Evolutionary conservation across 2,329 filamentous ascomycete genomes (phyloP), one percentile per base, ranked within the genome.

Genomic region (Talaromyces amestolkiae): DNA sequence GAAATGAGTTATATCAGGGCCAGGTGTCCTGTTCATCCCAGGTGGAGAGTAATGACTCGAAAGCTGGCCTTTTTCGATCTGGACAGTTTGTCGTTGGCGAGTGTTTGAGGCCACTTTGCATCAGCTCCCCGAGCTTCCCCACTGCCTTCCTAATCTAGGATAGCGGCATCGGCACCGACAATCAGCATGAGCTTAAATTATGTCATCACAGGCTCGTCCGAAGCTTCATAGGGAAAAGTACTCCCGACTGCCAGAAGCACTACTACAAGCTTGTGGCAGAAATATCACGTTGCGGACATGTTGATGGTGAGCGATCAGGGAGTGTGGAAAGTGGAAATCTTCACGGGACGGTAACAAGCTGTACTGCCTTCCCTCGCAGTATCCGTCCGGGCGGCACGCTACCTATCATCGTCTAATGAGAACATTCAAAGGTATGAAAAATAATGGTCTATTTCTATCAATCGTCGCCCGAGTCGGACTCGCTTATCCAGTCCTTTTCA

Each of bases 401-500:
- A 15, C 6, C n/a, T 9, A 33, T 53, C 31, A n/a, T 53, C 24
- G 7, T 53, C 27, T 31, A 3, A 27, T 53, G 49, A n/a, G 27
- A 53, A 53, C 15, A n/a, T 53, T 31, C 15, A 17, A 53, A n/a
- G 27, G 15, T 22, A 8, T 15, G 37, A 3, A 22, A 15, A n/a
- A 15, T 17, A 10, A 35, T 24, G 2, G 8, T 31, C 37, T 27
- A 31, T 11, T 43, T 19, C 22, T 68, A 69, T 66, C 71, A 79
- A 68, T 82, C 80, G 66, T 81, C 77, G 17, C 77, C 79, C 51
- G 76, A 77, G 37, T 82, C 80, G 22, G 75, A 78, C 62, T 88
- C 92, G 72, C 90, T 92, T 13, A 87, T 88, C 91, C 92, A 97
- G 1, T 92, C 92, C 67, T 95, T 91, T 70, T 92, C 88, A 75